Base-by-base conservation (phyloP, 208 protist genomes). In the Trypanosoma theileri region DNA sequence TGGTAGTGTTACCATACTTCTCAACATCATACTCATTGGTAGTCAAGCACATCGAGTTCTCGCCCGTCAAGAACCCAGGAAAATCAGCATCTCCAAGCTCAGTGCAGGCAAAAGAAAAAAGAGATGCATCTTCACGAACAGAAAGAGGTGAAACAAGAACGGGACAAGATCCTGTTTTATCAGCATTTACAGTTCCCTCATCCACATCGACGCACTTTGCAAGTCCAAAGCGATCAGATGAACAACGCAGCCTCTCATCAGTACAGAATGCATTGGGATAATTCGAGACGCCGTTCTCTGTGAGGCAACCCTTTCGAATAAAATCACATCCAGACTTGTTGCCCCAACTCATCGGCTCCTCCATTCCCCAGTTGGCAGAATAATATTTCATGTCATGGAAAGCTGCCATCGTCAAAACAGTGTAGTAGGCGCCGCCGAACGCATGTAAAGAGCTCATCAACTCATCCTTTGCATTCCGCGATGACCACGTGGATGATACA, bases 241-340 rank as follows among this genome's bases (percentile, higher is more conserved):
- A 79, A 62, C 89, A 94, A 16, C 8, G 26, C 42, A 59, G 3
- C 2, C 19, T 3, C 28, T 65, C 22, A 0, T 7, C 21, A 19
- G 24, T 75, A 58, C 79, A 84, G 57, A 84, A 84, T 74, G 77
- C 75, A 7, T 53, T n/a, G n/a, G 74, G 69, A 56, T 72, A 80
- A 24, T 69, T 52, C 1, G 45, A 70, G 42, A 58, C 16, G 28
- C 52, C 67, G 1, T 35, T 6, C 9, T 68, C 31, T 19, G 55
- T 55, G 4, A 76, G 52, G 48, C 79, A 85, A 31, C 68, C 71
- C 16, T 75, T 40, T 8, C 69, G 19, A 3, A 79, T 17, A 21
- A 81, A 76, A 1, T 42, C 62, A 54, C 75, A 81, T 8, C 79
- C 79, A 10, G 46, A 48, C 8, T 61, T 31, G n/a, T 69, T 57